Evolutionary conservation across 2,329 filamentous ascomycete species (phyloP).

Genomic region (Stagonosporopsis cucurbitacearum): DNA sequence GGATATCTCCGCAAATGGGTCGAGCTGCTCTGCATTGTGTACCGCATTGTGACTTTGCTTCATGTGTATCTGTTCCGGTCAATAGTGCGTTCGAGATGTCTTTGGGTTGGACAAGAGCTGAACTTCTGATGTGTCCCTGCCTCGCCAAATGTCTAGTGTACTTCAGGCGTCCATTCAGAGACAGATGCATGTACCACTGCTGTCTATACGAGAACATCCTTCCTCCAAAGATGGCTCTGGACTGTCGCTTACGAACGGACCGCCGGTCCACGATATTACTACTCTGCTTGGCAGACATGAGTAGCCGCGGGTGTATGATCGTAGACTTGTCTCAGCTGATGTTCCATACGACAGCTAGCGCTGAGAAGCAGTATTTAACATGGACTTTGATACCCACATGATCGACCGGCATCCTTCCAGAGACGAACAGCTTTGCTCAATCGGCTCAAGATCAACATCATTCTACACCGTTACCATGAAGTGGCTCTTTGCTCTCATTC

Average conservation of each 20-base stretch:
- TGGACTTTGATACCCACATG: slow-evolving; percentile 29
- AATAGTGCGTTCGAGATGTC: background rate
- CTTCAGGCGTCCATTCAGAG: slow-evolving; percentile 1
- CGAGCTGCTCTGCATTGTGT: background rate
- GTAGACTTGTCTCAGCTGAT: background rate
- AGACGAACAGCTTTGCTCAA: slow-evolving; percentile 19
- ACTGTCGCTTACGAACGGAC: slow-evolving; percentile 39
- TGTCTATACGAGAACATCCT: slow-evolving; percentile 43
- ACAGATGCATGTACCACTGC: slow-evolving; percentile 15
- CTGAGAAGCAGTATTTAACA: slow-evolving; percentile 43
- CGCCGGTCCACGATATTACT: slow-evolving; percentile 46
- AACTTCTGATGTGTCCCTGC: slow-evolving; percentile 19
- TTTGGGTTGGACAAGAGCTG: background rate
- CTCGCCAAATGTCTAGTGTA: slow-evolving; percentile 8
- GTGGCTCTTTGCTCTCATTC: slow-evolving; percentile 45
- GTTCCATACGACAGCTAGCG: slow-evolving; percentile 3
- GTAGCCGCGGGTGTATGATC: background rate
- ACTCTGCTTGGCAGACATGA: slow-evolving; percentile 33
- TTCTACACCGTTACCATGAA: slow-evolving; percentile 44
- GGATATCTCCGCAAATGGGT: background rate
- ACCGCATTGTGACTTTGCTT: background rate
- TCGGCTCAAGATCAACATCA: slow-evolving; percentile 23
- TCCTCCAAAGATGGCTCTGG: slow-evolving; percentile 25
- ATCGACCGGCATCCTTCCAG: slow-evolving; percentile 38
- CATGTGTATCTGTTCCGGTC: background rate